Conservation (phyloP, 257 asterid genomes). For the Echium plantagineum region DNA sequence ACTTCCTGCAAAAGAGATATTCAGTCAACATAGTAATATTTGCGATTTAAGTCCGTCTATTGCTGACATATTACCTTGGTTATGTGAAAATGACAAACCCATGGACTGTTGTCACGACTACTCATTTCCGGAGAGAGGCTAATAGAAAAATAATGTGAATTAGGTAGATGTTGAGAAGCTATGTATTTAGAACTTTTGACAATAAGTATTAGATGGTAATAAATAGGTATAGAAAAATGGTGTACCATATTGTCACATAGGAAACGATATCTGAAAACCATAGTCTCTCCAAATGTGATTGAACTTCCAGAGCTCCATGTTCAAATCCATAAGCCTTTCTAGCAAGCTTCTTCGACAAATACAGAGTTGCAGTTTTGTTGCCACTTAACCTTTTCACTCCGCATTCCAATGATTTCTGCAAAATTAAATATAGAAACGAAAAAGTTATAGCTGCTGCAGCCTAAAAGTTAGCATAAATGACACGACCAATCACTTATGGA, state of each 20-base stretch:
- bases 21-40: background rate
- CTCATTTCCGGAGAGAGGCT: constrained; percentile 37
- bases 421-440: constrained; percentile 14
- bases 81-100: constrained; percentile 76
- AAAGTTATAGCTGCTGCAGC: constrained; percentile 4
- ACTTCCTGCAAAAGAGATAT: constrained; percentile 46
- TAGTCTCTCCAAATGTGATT: constrained; percentile 62
- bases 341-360: constrained; percentile 53
- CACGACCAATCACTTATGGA: background rate
- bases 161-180: constrained; percentile 14
- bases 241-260: constrained; percentile 51
- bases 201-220: constrained; percentile 5
- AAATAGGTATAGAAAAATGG: background rate
- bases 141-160: constrained; percentile 10
- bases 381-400: constrained; percentile 67
- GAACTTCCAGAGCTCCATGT: constrained; percentile 80
- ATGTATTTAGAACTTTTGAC: constrained; percentile 5
- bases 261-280: constrained; percentile 60
- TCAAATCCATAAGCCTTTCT: constrained; percentile 59
- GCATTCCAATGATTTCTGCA: constrained; percentile 70
- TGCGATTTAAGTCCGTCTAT: background rate
- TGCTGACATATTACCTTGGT: constrained; percentile 44
- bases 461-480: no score
- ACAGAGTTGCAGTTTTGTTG: constrained; percentile 58
- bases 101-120: constrained; percentile 30